Base-by-base conservation (phyloP, 257 asterid species). In the Nicotiana obtusifolia region DNA sequence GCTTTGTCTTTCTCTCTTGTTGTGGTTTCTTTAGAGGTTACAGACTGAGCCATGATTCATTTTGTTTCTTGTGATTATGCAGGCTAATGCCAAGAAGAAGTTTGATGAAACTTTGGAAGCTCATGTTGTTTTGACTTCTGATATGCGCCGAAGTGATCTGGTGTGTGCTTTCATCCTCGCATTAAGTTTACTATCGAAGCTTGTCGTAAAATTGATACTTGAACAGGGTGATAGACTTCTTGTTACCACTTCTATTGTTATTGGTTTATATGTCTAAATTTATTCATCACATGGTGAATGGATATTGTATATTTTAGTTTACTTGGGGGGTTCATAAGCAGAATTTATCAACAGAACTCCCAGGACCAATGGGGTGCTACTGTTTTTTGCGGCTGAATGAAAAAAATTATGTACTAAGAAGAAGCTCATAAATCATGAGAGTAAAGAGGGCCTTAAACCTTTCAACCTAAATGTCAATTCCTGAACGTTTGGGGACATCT, bases 51-150 rank as follows among this genome's bases (percentile, higher is more conserved):
- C 79, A 66, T 93, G 80, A 35, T 84, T 84, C 86, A 77, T 77
- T 81, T 76, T 78, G 67, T 77, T 87, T 87, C 84, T 88, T 87
- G 87, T 90, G 86, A 83, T 89, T 85, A 44, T 89, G 83, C 97
- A 93, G 99, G 94, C 92, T 77, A 88, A 85, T 88, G 89, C 92
- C 79, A 91, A 82, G 90, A 79, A 79, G 78, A 90, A 87, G 56
- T 92, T 91, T 85, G 96, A 89, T 81, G 99, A 95, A 90, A 94
- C 99, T 81, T 81, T 95, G 81, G 99, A 95, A 90, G 99, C 94
- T 54, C 99, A 95, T 85, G 98, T 95, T 57, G 90, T 86, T 83
- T 87, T 95, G 97, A 89, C 95, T 69, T 91, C 95, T n/a, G 99
- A 95, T 10, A 86, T 95, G 84, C 93, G 94, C 28, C 90, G 98